Conservation (phyloP, 2,329 filamentous ascomycete species). For the Metarhizium brunneum region DNA sequence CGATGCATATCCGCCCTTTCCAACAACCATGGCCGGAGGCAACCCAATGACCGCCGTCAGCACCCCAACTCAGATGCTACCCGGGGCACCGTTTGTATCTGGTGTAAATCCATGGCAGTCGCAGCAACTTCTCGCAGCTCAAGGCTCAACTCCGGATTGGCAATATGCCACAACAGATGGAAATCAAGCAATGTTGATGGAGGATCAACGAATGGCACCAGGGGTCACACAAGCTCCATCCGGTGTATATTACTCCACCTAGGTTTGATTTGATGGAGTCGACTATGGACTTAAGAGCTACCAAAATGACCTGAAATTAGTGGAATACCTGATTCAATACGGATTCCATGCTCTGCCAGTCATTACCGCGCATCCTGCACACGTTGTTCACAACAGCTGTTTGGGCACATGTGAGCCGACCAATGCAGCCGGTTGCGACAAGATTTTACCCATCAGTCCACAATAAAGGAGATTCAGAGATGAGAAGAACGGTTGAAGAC, state of each 20-base stretch:
- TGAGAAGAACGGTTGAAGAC: background rate
- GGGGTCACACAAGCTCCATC: constrained; percentile 9
- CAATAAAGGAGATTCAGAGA: background rate
- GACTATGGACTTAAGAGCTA: background rate
- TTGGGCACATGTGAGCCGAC: too few relatives aligned
- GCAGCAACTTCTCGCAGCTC: constrained; percentile 18
- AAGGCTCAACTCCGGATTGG: constrained; percentile 20
- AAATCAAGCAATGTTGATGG: constrained; percentile 7
- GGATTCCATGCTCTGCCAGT: background rate
- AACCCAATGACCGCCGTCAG: constrained; percentile 25
- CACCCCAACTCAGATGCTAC: constrained; percentile 22
- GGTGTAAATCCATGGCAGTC: constrained; percentile 36
- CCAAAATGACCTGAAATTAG: background rate
- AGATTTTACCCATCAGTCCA: background rate
- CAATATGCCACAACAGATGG: constrained; percentile 18
- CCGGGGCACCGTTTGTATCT: constrained; percentile 18
- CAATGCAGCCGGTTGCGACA: too few relatives aligned
- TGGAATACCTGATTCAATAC: background rate
- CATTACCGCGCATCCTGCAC: background rate
- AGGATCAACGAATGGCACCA: constrained; percentile 7
- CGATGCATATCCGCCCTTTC: constrained; percentile 34
- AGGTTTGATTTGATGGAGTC: constrained; percentile 7
- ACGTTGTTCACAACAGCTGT: background rate
- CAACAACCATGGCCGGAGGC: constrained; percentile 25
- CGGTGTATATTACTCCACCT: constrained; percentile 11